Conservation (phyloP, 2,329 filamentous ascomycete species). For the Monilinia polystroma region DNA sequence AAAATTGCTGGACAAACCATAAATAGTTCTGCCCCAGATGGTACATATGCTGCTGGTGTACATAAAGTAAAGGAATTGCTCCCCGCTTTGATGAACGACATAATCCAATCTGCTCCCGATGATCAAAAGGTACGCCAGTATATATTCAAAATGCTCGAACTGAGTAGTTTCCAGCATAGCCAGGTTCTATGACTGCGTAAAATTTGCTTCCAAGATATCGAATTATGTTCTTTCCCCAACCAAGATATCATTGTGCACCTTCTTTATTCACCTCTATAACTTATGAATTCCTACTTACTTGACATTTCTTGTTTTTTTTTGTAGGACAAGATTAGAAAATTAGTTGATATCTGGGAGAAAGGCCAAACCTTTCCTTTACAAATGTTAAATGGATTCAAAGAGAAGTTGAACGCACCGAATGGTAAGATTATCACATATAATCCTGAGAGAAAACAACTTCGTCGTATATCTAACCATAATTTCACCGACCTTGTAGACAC, state of each 20-base stretch:
- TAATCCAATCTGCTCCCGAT: constrained; percentile 80
- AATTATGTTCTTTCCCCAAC: constrained; percentile 25
- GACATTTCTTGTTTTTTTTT: constrained; percentile 49
- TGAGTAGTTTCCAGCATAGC: constrained; percentile 28
- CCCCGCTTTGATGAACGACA: constrained; percentile 92
- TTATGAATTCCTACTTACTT: constrained; percentile 48
- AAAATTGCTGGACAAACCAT: constrained; percentile 80
- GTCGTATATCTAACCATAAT: constrained; percentile 42
- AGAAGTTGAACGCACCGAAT: constrained; percentile 64
- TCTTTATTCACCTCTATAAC: constrained; percentile 18
- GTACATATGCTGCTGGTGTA: constrained; percentile 91
- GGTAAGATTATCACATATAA: constrained; percentile 54
- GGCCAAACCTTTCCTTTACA: constrained; percentile 82
- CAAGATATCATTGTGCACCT: constrained; percentile 19
- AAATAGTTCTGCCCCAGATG: constrained; percentile 78
- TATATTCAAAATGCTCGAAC: constrained; percentile 32
- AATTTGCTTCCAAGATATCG: constrained; percentile 30
- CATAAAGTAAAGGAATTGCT: constrained; percentile 95
- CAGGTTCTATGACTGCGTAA: constrained; percentile 26
- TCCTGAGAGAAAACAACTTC: constrained; percentile 31
- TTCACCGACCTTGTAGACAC: constrained; percentile 54
- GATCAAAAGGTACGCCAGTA: constrained; percentile 88
- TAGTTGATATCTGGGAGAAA: constrained; percentile 97
- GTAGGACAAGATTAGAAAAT: constrained; percentile 93
- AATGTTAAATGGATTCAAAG: constrained; percentile 80